phyloP scores from a whole-genome alignment of 192 early-diverging fungal genomes.

The Gonapodya sp. region DNA sequence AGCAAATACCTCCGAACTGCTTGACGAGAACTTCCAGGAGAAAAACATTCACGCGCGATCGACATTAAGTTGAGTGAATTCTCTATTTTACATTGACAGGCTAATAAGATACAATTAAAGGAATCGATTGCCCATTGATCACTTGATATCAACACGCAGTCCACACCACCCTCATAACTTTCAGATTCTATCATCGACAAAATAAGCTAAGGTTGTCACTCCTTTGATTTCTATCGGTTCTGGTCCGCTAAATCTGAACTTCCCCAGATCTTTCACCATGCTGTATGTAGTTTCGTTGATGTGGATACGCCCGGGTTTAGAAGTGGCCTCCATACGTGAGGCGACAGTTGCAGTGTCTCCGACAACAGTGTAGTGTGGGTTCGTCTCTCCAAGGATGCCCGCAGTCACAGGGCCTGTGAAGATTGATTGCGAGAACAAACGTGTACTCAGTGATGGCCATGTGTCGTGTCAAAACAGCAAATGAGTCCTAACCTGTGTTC shows the following conservation, averaged over 20 bases:
- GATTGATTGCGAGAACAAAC: neutral
- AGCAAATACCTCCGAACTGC: too few relatives aligned
- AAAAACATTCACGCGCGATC: too few relatives aligned
- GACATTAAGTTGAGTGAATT: neutral
- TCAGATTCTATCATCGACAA: neutral
- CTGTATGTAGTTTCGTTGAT: conserved; percentile 25
- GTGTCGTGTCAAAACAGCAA: neutral
- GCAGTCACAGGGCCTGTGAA: conserved; percentile 29
- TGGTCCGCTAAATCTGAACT: neutral
- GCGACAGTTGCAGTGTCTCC: conserved; percentile 37
- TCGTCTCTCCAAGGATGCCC: conserved; percentile 30
- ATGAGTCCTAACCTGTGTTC: too few relatives aligned
- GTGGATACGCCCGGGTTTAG: conserved; percentile 31
- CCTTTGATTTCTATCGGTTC: neutral
- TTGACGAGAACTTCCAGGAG: too few relatives aligned
- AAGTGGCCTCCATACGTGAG: conserved; percentile 34
- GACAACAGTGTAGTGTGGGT: conserved; percentile 32
- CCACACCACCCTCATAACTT: neutral
- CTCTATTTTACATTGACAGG: neutral
- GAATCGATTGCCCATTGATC: too few relatives aligned
- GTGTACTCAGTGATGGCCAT: neutral
- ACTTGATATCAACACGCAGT: too few relatives aligned
- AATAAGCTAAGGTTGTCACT: neutral
- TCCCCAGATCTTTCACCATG: neutral
- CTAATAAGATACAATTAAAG: too few relatives aligned